A percentile compares a stretch with the other conserved stretches of the same genome.
phyloP scores from a whole-genome alignment of 495 filamentous ascomycete species.

The Penicillium manginii region DNA sequence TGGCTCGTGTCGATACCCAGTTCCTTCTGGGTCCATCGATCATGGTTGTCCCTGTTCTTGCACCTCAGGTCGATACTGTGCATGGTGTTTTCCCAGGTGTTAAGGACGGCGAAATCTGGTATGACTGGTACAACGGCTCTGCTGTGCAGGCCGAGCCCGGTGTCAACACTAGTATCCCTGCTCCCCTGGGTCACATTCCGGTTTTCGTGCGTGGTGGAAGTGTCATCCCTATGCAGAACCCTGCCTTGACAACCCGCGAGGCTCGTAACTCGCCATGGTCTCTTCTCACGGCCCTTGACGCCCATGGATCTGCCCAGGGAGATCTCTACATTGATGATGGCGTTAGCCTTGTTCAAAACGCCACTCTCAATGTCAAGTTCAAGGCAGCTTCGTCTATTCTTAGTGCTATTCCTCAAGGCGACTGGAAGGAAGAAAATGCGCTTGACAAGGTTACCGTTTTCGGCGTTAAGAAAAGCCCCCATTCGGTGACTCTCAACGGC shows the following conservation, averaged over 20 bases:
- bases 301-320: constrained; percentile 62
- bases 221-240: constrained; percentile 71
- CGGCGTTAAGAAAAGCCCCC: constrained; percentile 54
- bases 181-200: constrained; percentile 79
- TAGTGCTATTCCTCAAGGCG: constrained; percentile 50
- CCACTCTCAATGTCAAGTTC: constrained; percentile 64
- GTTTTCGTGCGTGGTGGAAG: constrained; percentile 74
- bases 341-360: constrained; percentile 63
- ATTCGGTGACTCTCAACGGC: constrained; percentile 57
- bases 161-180: constrained; percentile 72
- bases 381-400: constrained; percentile 49
- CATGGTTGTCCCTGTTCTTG: constrained; percentile 74
- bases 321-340: constrained; percentile 84
- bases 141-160: constrained; percentile 56
- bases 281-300: constrained; percentile 64
- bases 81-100: constrained; percentile 80
- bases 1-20: constrained; percentile 70
- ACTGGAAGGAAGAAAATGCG: constrained; percentile 62
- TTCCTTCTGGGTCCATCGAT: constrained; percentile 76
- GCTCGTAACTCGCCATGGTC: constrained; percentile 71
- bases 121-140: constrained; percentile 77
- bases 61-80: constrained; percentile 64
- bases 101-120: constrained; percentile 67
- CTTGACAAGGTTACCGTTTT: constrained; percentile 70
- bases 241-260: constrained; percentile 69